phyloP scores from a whole-genome alignment of 2,329 filamentous ascomycete genomes.

The Camptophora hylomeconis region DNA sequence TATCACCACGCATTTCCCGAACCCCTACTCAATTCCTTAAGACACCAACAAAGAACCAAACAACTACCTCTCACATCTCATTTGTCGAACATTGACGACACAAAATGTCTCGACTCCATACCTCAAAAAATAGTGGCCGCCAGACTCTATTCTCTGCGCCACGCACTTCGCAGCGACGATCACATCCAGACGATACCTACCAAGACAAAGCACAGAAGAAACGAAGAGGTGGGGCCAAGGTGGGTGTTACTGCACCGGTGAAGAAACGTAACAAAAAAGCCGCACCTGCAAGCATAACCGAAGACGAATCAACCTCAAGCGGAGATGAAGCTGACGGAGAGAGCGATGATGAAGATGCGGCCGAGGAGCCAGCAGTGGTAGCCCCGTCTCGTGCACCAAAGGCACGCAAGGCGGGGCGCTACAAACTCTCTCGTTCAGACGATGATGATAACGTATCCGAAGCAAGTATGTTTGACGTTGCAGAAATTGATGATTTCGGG shows the following conservation, averaged over 20 bases:
- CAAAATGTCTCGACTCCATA: constrained; percentile 13
- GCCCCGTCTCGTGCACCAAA: constrained; percentile 30
- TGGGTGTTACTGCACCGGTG: constrained; percentile 6
- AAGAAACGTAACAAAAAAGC: constrained; percentile 2
- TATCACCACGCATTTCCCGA: constrained; percentile 9
- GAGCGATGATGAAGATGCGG: constrained; percentile 21
- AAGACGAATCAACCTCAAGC: constrained; percentile 3
- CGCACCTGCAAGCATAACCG: constrained; percentile 2
- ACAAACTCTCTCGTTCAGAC: constrained; percentile 10
- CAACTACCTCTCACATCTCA: background rate
- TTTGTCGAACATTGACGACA: constrained; percentile 1
- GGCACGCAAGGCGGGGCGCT: constrained; percentile 29
- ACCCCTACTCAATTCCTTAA: constrained; percentile 4
- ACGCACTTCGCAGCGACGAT: background rate
- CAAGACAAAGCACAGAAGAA: constrained; percentile 5
- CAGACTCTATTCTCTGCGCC: constrained; percentile 11
- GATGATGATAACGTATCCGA: constrained; percentile 9
- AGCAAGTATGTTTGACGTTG: constrained; percentile 7
- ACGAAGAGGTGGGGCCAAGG: constrained; percentile 1
- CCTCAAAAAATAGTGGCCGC: constrained; percentile 11
- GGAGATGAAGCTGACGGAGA: constrained; percentile 18
- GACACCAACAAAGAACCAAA: background rate
- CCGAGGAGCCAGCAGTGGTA: constrained; percentile 26
- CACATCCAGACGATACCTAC: constrained; percentile 3
- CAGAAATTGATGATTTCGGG: constrained; percentile 1